Base-by-base conservation (phyloP, 192 early-diverging fungal genomes). In the Geranomyces variabilis region DNA sequence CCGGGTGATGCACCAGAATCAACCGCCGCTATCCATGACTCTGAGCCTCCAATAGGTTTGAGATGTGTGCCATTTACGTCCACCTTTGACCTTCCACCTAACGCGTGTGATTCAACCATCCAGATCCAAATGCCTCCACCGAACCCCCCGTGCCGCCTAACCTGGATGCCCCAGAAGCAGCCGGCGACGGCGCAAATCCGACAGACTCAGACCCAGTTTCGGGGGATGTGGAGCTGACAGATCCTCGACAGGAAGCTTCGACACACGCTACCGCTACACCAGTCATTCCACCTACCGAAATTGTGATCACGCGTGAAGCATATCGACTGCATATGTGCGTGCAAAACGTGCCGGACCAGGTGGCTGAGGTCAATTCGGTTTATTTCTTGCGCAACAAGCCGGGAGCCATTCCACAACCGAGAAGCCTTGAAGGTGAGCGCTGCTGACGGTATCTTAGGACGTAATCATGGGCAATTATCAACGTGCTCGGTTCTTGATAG, bases 281-380 rank as follows among this genome's bases (percentile, higher is more conserved):
- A 3, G 10, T 41, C 36, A 24, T 26, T 8, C 51, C 51, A 9
- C 51, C 51, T 60, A 29, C 58, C 21, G 58, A 60, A 8, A 26
- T 60, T 10, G 5, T 31, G 21, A 28, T 60, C 29, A 60, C 58
- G 5, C 46, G 48, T 17, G 84, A 85, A 58, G 63, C 69, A n/a
- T 79, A 70, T 31, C 59, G 60, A n/a, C 75, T 88, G 14, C 72
- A 78, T 30, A 73, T 88, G 77, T 77, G 77, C 59, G 61, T 84
- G 19, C 51, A 82, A 26, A 66, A 67, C 9, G 43, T 86, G 26
- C 86, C 86, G 1, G 86, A 88, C 61, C 73, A 81, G 48, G 71
- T 81, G 10, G 71, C 83, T 24, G 84, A 88, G 46, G 76, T 83
- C 30, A 88, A 87, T 56, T 80, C 78, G 1, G 79, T 88, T 24